Conservation (phyloP, 179 eudicot species). For the Silene vulgaris region DNA sequence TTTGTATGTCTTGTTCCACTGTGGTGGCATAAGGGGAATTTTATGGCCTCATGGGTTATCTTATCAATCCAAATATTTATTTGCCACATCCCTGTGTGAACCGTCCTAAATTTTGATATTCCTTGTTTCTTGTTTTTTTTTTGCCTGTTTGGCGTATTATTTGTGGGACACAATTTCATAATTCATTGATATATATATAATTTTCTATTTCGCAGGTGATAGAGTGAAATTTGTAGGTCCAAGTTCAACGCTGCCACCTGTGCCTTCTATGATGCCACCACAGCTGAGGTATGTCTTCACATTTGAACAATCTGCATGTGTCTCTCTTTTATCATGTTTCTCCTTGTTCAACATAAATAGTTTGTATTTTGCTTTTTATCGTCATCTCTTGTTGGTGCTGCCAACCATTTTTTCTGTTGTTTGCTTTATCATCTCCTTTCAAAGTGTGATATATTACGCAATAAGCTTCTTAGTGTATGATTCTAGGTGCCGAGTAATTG, state of each 20-base stretch:
- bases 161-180: not conserved
- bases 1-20: too few species aligned
- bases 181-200: not conserved
- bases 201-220: constrained; percentile 52
- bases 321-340: not conserved
- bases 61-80: too few species aligned
- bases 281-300: constrained; percentile 40
- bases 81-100: too few species aligned
- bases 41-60: too few species aligned
- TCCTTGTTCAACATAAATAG: not conserved
- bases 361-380: not conserved
- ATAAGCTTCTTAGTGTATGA: not conserved
- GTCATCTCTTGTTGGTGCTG: not conserved
- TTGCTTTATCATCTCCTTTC: not conserved
- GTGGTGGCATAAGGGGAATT: too few species aligned
- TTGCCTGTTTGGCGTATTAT: not conserved
- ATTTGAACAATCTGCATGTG: not conserved
- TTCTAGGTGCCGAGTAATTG: not conserved
- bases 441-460: not conserved
- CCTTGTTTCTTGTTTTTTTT: not conserved
- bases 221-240: constrained; percentile 77
- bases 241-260: constrained; percentile 26
- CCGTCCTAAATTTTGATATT: too few species aligned
- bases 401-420: not conserved
- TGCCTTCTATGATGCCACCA: constrained; percentile 35